Conservation (phyloP, 2,329 filamentous ascomycete genomes). For the Cladophialophora bantiana region DNA sequence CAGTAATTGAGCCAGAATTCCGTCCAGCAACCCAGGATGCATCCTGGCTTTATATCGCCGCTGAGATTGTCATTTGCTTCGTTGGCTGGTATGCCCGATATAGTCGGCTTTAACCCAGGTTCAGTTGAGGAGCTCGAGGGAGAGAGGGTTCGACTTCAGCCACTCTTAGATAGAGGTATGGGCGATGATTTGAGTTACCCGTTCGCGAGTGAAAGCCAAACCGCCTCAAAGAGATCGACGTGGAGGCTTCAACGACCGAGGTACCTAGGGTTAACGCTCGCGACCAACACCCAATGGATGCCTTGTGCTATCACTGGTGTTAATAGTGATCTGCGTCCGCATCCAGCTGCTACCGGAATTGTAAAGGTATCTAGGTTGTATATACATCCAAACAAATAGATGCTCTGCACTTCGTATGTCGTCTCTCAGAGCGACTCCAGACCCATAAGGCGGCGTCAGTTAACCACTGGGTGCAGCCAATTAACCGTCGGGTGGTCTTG, state of each 20-base stretch:
- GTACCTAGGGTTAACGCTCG: not conserved
- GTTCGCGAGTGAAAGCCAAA: too few relatives aligned
- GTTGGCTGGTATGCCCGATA: not conserved
- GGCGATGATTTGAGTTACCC: too few relatives aligned
- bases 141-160: too few relatives aligned
- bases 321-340: not conserved
- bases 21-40: not conserved
- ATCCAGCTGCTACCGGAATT: not conserved
- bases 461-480: not conserved
- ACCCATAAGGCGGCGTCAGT: not conserved
- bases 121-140: not conserved
- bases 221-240: not conserved
- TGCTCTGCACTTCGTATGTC: not conserved
- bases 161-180: too few relatives aligned
- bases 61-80: conserved; percentile 23
- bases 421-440: too few relatives aligned
- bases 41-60: not conserved
- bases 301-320: not conserved
- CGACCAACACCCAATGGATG: not conserved
- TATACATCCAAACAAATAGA: too few relatives aligned
- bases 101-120: not conserved
- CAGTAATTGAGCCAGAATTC: not conserved
- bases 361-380: too few relatives aligned
- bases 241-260: too few relatives aligned
- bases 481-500: not conserved